A percentile compares a stretch with the other conserved stretches of the same genome.
These are phyloP conservation scores for Hypoxylon sp. DNA, from an alignment of 2,329 filamentous ascomycete species.

Conservation along the genomic window DNA sequence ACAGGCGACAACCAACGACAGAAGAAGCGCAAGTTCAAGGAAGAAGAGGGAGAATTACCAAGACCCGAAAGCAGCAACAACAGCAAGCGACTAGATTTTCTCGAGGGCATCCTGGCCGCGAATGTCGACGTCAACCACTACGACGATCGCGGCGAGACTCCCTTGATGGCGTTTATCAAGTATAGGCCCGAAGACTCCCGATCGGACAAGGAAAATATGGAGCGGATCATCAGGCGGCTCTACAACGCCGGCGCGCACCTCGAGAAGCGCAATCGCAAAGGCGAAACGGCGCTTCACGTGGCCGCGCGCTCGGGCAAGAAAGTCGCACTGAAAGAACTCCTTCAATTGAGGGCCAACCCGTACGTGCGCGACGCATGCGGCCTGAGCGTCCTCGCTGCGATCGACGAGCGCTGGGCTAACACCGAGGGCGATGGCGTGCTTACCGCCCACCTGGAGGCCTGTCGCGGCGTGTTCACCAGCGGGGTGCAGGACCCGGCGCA, in stretches of 20 bases:
- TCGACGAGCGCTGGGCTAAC: constrained; percentile 52
- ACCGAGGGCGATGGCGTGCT: constrained; percentile 45
- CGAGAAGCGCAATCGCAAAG: constrained; percentile 60
- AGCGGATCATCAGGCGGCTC: constrained; percentile 55
- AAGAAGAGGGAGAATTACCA: constrained; percentile 32
- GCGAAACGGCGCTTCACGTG: constrained; percentile 64
- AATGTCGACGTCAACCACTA: constrained; percentile 62
- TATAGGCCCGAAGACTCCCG: constrained; percentile 52
- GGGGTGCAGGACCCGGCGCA: constrained; percentile 47
- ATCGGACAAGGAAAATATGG: constrained; percentile 60
- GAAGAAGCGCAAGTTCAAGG: constrained; percentile 51
- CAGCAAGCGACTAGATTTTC: constrained; percentile 31
- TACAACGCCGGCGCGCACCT: constrained; percentile 54
- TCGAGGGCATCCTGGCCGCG: constrained; percentile 47
- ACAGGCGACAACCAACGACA: constrained; percentile 34
- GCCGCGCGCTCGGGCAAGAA: constrained; percentile 63
- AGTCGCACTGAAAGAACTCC: constrained; percentile 57
- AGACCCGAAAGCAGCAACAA: constrained; percentile 16
- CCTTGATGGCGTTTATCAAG: constrained; percentile 63
- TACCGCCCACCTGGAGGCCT: constrained; percentile 56
- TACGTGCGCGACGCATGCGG: constrained; percentile 56
- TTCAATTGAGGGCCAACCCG: constrained; percentile 58
- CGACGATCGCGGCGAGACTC: constrained; percentile 60
- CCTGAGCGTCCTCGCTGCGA: constrained; percentile 55
- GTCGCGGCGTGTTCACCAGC: constrained; percentile 56